Conservation (phyloP, 1,284 basidiomycete genomes). For the Cerioporus squamosus region DNA sequence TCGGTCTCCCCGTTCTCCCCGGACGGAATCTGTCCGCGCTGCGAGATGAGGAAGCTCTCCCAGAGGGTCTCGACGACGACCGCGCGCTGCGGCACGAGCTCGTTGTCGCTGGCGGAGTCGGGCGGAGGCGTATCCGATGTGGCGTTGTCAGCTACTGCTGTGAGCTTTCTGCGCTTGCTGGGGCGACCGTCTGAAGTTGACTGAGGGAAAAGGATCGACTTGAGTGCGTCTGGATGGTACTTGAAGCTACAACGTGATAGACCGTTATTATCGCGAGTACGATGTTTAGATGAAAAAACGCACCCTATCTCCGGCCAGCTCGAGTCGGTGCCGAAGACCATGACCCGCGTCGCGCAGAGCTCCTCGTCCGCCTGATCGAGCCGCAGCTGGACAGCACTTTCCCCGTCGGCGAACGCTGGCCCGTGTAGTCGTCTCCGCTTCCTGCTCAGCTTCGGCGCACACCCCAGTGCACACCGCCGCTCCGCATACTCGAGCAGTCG, state of each 20-base stretch:
- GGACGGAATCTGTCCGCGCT: slow-evolving; percentile 24
- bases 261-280: background rate
- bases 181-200: slow-evolving; percentile 13
- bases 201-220: slow-evolving; percentile 48
- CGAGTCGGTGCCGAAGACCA: slow-evolving; percentile 31
- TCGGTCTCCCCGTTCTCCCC: background rate
- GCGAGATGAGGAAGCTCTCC: slow-evolving; percentile 37
- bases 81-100: slow-evolving; percentile 19
- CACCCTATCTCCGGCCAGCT: slow-evolving; percentile 30
- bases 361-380: slow-evolving; percentile 24
- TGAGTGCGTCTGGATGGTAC: slow-evolving; percentile 55
- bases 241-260: slow-evolving; percentile 50
- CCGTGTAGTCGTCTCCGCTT: slow-evolving; percentile 40
- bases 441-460: slow-evolving; percentile 29
- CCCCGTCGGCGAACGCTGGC: slow-evolving; percentile 25
- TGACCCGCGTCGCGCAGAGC: slow-evolving; percentile 38
- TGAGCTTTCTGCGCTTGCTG: slow-evolving; percentile 21
- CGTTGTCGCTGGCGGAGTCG: slow-evolving; percentile 15
- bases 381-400: slow-evolving; percentile 14
- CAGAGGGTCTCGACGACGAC: slow-evolving; percentile 37
- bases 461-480: slow-evolving; percentile 56
- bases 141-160: slow-evolving; percentile 8
- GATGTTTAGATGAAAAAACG: slow-evolving; percentile 7
- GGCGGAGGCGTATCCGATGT: slow-evolving; percentile 11
- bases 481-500: slow-evolving; percentile 67